A percentile compares a stretch with the other conserved stretches of the same genome.
phyloP scores from a whole-genome alignment of 2,329 filamentous ascomycete species.

The Cytospora schulzeri region DNA sequence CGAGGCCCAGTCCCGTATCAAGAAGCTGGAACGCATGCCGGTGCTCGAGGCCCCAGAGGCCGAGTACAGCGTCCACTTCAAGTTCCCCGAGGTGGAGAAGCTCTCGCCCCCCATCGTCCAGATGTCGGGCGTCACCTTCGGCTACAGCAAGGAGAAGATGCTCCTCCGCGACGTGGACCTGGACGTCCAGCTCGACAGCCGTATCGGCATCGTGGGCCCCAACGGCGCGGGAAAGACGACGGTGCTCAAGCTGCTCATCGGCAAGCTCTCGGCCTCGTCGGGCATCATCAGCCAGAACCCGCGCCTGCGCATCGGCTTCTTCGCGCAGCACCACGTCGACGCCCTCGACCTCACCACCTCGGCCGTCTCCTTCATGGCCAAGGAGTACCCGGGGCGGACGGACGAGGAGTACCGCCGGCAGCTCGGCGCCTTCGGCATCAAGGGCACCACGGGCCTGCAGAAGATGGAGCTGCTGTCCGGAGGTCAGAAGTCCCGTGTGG shows the following conservation, averaged over 20 bases:
- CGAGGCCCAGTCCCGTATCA: conserved; percentile 97
- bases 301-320: conserved; percentile 89
- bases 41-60: conserved; percentile 85
- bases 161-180: conserved; percentile 87
- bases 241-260: conserved; percentile 94
- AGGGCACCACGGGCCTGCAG: conserved; percentile 93
- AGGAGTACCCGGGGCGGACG: conserved; percentile 83
- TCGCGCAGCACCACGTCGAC: conserved; percentile 98
- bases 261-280: conserved; percentile 72
- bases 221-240: conserved; percentile 99
- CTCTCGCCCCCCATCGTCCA: conserved; percentile 96
- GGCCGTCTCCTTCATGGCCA: conserved; percentile 95
- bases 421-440: conserved; percentile 86
- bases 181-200: conserved; percentile 95
- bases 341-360: conserved; percentile 86
- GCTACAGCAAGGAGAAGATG: conserved; percentile 78
- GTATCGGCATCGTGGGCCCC: conserved; percentile 98
- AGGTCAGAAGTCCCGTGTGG: conserved; percentile 97
- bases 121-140: conserved; percentile 90
- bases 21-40: conserved; percentile 98
- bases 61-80: conserved; percentile 96
- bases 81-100: conserved; percentile 97
- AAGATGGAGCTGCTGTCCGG: conserved; percentile 94
- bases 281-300: conserved; percentile 89
- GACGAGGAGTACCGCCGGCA: conserved; percentile 97